Evolutionary conservation across 75 land plant species (phyloP).

Genomic region (Pseudotsuga menziesii): DNA sequence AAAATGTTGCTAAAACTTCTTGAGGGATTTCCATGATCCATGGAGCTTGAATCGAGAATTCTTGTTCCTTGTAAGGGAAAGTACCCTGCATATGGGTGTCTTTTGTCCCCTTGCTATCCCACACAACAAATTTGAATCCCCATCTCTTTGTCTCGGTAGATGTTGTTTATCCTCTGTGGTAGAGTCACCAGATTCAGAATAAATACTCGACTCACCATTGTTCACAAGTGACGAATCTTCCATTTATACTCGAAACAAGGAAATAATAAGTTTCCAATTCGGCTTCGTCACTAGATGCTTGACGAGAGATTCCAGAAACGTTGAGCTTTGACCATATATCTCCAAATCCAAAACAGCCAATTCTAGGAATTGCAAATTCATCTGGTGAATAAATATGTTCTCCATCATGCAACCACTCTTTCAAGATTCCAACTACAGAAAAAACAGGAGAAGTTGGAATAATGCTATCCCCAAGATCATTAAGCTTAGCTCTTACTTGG

Average conservation of each 20-base stretch:
- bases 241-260: background rate
- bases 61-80: too few species aligned
- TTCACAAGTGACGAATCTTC: background rate
- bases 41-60: too few species aligned
- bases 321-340: background rate
- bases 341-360: background rate
- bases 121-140: too few species aligned
- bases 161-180: too few species aligned
- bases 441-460: background rate
- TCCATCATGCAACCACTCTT: conserved; percentile 6
- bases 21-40: too few species aligned
- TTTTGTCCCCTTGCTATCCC: too few species aligned
- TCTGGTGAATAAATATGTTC: background rate
- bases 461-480: background rate
- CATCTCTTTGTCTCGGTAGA: too few species aligned
- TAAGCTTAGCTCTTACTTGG: background rate
- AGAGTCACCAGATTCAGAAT: too few species aligned
- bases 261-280: background rate
- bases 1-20: too few species aligned
- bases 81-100: too few species aligned
- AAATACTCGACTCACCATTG: background rate
- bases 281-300: background rate
- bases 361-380: background rate
- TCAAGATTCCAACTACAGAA: background rate
- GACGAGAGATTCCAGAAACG: background rate